These are phyloP conservation scores for Nicotiana tomentosiformis DNA, from an alignment of 257 asterid genomes.

Conservation along the genomic window DNA sequence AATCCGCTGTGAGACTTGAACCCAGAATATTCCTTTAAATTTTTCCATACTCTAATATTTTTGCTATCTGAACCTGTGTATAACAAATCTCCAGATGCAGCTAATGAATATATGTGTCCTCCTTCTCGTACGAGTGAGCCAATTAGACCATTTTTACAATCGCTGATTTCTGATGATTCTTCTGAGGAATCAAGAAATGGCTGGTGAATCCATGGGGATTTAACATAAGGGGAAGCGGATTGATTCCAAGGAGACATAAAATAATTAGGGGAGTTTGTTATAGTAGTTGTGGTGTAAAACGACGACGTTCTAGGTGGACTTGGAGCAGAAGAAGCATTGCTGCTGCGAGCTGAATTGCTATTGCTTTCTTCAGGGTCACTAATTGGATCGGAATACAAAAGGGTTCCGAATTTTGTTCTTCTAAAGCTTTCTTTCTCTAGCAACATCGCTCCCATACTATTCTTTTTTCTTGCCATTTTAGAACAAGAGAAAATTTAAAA, in stretches of 20 bases:
- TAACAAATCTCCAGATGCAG: slow-evolving; percentile 47
- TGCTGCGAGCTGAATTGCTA: slow-evolving; percentile 22
- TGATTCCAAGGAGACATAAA: slow-evolving; percentile 76
- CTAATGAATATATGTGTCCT: slow-evolving; percentile 76
- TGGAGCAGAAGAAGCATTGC: slow-evolving; percentile 30
- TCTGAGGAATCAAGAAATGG: slow-evolving; percentile 20
- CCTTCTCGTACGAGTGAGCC: slow-evolving; percentile 63
- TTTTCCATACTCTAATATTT: slow-evolving; percentile 76
- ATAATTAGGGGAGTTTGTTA: slow-evolving; percentile 35
- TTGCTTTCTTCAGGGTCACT: slow-evolving; percentile 20
- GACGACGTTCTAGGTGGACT: slow-evolving; percentile 6
- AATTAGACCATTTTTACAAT: slow-evolving; percentile 27
- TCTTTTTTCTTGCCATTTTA: slow-evolving; percentile 26
- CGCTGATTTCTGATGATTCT: background rate
- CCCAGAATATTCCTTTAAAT: slow-evolving; percentile 56
- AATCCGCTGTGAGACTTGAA: slow-evolving; percentile 77
- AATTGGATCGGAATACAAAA: slow-evolving; percentile 35
- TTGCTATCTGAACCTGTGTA: slow-evolving; percentile 88
- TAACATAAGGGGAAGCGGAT: slow-evolving; percentile 53
- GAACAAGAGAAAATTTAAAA: background rate
- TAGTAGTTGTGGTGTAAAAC: background rate
- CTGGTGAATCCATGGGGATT: slow-evolving; percentile 71
- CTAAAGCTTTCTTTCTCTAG: slow-evolving; percentile 25
- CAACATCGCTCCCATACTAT: slow-evolving; percentile 9
- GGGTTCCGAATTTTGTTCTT: slow-evolving; percentile 41